These are phyloP conservation scores for Puccinia coronata DNA, from an alignment of 1,284 basidiomycete species.

Conservation along the genomic window DNA sequence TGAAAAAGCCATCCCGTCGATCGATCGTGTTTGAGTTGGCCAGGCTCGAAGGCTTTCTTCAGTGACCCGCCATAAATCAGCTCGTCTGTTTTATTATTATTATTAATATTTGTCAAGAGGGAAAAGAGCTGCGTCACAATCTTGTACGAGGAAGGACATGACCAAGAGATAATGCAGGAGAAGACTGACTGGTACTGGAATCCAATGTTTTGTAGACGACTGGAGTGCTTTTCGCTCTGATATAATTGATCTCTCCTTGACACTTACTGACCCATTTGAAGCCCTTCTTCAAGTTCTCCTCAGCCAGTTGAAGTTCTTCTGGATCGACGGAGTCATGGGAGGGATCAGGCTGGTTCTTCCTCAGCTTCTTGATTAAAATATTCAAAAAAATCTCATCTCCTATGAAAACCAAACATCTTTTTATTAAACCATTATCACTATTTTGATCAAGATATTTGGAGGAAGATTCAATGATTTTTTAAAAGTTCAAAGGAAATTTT, in stretches of 20 bases:
- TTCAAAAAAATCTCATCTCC: conserved; percentile 17
- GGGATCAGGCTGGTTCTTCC: conserved; percentile 9
- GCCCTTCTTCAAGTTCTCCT: conserved; percentile 52
- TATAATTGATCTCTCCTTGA: conserved; percentile 56
- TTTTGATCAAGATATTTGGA: too few species aligned
- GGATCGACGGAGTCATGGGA: conserved; percentile 28
- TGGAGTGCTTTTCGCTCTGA: conserved; percentile 56
- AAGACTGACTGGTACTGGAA: not conserved
- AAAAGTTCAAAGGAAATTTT: not conserved
- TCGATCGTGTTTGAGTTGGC: conserved; percentile 53
- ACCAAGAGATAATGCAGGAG: not conserved
- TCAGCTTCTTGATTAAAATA: conserved; percentile 23
- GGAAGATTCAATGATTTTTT: not conserved
- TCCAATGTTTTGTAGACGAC: conserved; percentile 57
- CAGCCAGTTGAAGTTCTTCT: conserved; percentile 38
- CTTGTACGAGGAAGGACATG: not conserved
- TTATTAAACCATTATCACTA: too few species aligned
- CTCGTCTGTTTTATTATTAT: conserved; percentile 36
- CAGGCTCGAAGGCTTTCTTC: conserved; percentile 53
- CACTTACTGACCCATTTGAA: conserved; percentile 57
- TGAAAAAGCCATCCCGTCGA: conserved; percentile 58
- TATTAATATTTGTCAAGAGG: not conserved
- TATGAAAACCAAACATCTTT: too few species aligned
- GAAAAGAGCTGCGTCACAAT: not conserved
- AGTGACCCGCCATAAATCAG: conserved; percentile 56